These are phyloP conservation scores for Xylaria polymorpha DNA, from an alignment of 2,329 filamentous ascomycete species.

Conservation along the genomic window DNA sequence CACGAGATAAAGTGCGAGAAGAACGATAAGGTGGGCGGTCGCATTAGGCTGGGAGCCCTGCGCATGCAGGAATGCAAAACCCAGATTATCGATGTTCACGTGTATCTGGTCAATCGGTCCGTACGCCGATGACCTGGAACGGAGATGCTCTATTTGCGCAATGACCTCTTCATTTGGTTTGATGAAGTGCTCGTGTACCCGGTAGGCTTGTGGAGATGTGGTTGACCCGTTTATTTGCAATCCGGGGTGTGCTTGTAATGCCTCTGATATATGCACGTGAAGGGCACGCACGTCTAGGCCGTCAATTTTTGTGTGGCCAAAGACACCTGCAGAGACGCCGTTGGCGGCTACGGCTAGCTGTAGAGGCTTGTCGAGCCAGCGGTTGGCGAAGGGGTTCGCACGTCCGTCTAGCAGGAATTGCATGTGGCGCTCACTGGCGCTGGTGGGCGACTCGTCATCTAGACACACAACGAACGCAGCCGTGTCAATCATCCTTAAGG, in stretches of 20 bases:
- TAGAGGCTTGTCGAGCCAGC: constrained; percentile 40
- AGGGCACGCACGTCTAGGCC: constrained; percentile 33
- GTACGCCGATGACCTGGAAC: background rate
- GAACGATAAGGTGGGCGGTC: constrained; percentile 31
- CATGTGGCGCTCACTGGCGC: constrained; percentile 24
- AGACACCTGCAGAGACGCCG: constrained; percentile 35
- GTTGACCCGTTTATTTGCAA: background rate
- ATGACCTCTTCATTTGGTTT: too few species aligned
- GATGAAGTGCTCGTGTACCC: too few species aligned
- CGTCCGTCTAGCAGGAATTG: constrained; percentile 34
- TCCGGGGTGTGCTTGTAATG: background rate
- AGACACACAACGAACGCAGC: constrained; percentile 37
- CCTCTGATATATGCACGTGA: constrained; percentile 22
- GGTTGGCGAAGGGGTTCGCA: constrained; percentile 28
- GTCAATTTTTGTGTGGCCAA: constrained; percentile 40
- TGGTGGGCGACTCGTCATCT: constrained; percentile 33
- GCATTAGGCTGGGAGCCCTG: constrained; percentile 29
- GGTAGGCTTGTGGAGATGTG: too few species aligned
- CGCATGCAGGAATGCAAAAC: constrained; percentile 22
- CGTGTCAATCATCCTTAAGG: constrained; percentile 28
- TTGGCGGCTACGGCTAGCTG: constrained; percentile 38
- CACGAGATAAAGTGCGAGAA: constrained; percentile 32
- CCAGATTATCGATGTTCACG: constrained; percentile 19
- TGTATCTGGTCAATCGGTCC: constrained; percentile 27
- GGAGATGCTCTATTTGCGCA: too few species aligned